Evolutionary conservation across 805 yeast genomes (phyloP), one percentile per base, ranked within the genome.

Genomic region (Metschnikowia borealis): DNA sequence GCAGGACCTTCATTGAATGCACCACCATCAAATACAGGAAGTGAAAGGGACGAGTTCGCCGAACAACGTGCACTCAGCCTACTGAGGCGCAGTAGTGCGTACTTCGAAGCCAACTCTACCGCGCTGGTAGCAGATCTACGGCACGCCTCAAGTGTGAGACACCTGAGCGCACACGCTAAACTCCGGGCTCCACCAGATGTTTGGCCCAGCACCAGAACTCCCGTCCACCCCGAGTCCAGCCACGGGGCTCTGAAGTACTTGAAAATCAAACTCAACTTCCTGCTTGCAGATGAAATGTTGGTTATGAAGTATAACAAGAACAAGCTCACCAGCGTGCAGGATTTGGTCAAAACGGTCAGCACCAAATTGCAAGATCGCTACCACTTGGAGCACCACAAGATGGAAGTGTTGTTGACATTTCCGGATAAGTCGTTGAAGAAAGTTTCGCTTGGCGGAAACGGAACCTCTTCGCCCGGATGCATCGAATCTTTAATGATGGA

Each of bases 401-500:
- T 57, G 26, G 50, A 40, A 17, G 40, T 54, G n/a, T 38, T 38
- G 11, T 23, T 57, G 40, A 48, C 45, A 20, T 59, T 59, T 23
- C 46, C 41, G 14, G 55, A 59, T 35, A 47, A 46, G 35, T 39
- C 49, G 32, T 42, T 56, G 23, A 35, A 43, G 13, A 47, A 48
- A 21, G 50, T 57, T 36, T 45, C 33, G n/a, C 54, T 51, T 20
- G 38, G 55, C 4, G 47, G 48, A 4, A 15, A 14, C 3, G 45
- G 38, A 14, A n/a, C 44, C 44, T 15, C 32, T 35, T 13, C 38
- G 43, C 15, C 35, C 14, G 34, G 29, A 15, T 41, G 35, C 41
- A 44, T 50, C 5, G 51, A 56, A 17, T 58, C 51, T 5, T 48
- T 62, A 26, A 46, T 60, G 26, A 49, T 60, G 55, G 68, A 65